Base-by-base conservation (phyloP, 106 monocot genomes). In the Narthecium ossifragum region DNA sequence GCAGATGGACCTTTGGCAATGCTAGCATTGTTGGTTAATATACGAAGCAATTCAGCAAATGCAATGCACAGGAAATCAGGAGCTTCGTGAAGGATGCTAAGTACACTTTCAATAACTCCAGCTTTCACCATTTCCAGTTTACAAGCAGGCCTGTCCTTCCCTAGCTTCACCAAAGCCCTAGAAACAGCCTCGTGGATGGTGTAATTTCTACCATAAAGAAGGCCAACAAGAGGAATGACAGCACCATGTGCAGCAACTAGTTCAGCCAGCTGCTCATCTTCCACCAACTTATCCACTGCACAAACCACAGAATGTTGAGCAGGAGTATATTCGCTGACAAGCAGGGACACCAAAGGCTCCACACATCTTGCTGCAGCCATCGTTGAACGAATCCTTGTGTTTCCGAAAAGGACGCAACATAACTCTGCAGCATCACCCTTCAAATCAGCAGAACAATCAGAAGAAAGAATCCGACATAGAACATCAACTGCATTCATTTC, bases 81-180 rank as follows among this genome's bases (percentile, higher is more conserved):
- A 34, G 90, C 86, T 49, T 98, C 90, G 32, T 66, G 69, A 26
- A 99, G 88, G 55, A 99, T 76, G 45, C 70, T 72, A 13, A 91
- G 84, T 26, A 87, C 64, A 69, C 85, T 82, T 71, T 99, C 98
- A 46, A 99, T 82, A 1, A 82, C 88, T 53, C 91, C 91, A 65
- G 81, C 79, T 60, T 91, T 87, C 15, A 88, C 98, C 98, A 99
- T 99, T 64, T 99, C 98, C 60, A 80, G 65, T 72, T 99, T 99
- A 65, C 78, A 88, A 63, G 78, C 78, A 59, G 98, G 98, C 32
- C 87, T 66, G 59, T 98, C 90, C 65, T 80, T 91, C 49, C 87
- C 98, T 62, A 99, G 56, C 63, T 99, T 99, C 26, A 82, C 88
- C 61, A 99, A 77, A 53, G 84, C 84, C 66, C 88, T 81, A 36